Conservation (phyloP, 129 eudicot species). For the Tanacetum coccineum region DNA sequence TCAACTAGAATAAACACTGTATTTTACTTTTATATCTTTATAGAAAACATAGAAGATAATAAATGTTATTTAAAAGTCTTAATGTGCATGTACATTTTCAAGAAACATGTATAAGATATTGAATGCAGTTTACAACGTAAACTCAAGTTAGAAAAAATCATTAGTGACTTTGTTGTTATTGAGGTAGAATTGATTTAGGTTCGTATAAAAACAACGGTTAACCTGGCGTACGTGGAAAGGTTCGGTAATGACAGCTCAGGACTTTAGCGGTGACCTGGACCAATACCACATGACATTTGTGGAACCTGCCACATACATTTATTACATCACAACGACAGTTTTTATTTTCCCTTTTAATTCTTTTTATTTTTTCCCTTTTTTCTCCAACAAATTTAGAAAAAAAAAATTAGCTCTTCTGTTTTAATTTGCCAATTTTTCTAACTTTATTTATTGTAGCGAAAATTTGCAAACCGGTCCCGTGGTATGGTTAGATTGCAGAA, state of each 20-base stretch:
- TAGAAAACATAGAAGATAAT: no score
- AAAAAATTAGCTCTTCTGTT: neutral
- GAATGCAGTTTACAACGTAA: no score
- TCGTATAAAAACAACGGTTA: slow-evolving; percentile 57
- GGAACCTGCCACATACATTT: slow-evolving; percentile 30
- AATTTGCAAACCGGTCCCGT: no score
- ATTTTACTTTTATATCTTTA: no score
- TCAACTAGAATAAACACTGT: no score
- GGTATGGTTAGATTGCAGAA: no score
- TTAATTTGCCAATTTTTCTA: neutral
- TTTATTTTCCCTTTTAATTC: neutral
- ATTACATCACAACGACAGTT: slow-evolving; percentile 15
- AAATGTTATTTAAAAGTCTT: no score
- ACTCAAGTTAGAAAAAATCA: neutral
- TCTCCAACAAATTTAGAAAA: neutral
- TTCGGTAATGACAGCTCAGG: slow-evolving; percentile 37
- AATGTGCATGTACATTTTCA: no score
- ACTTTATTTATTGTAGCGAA: no score
- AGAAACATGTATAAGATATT: no score
- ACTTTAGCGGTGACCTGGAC: slow-evolving; percentile 28
- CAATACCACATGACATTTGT: slow-evolving; percentile 33
- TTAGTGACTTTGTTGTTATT: slow-evolving; percentile 11
- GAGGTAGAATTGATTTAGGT: slow-evolving; percentile 24
- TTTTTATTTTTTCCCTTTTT: neutral
- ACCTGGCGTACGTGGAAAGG: slow-evolving; percentile 69